Base-by-base conservation (phyloP, 2,329 filamentous ascomycete species). In the Neopestalotiopsis sp. region DNA sequence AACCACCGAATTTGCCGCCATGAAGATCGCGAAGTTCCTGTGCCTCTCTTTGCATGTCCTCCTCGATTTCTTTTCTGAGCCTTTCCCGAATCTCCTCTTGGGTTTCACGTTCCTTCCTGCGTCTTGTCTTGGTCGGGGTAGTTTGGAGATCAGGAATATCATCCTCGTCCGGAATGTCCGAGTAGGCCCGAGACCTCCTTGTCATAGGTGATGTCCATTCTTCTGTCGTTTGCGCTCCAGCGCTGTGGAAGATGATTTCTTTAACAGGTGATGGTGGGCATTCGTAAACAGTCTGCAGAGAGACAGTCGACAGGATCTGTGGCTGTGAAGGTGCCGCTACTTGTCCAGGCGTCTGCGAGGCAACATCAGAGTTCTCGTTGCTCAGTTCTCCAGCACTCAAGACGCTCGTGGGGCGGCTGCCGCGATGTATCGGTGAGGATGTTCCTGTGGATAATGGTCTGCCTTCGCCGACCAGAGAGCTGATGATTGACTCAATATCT, bases 201-300 rank as follows among this genome's bases (percentile, higher is more conserved):
- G 87, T 83, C 68, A 85, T 83, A 4, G 85, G 84, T 5, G 85
- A 84, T 20, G 86, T 84, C 89, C 93, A 93, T 71, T 91, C 90
- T 75, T 94, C 92, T 28, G 92, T 90, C 17, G 96, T 98, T 81
- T 99, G 97, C 28, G 98, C 94, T 68, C 91, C 95, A 83, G 98
- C 98, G 86, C 93, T 98, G 85, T 99, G 99, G 66, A 94, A 97
- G 77, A 97, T 94, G 70, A 97, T 86, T 80, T 99, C 96, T 72
- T 92, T 89, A 67, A 91, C 89, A 42, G 92, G 90, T 24, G 90
- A 91, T 1, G 93, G 92, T 1, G 92, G 90, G 72, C 90, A 92
- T 80, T 97, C 95, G 81, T 92, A 94, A 70, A 96, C 88, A 42
- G 93, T 94, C 20, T 91, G 90, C 66, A 94, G 85, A 7, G 92